Percentiles rank a stretch among this genome's conserved stretches.
phyloP scores from a whole-genome alignment of 2,329 filamentous ascomycete species.

The Chaetomium sp. region DNA sequence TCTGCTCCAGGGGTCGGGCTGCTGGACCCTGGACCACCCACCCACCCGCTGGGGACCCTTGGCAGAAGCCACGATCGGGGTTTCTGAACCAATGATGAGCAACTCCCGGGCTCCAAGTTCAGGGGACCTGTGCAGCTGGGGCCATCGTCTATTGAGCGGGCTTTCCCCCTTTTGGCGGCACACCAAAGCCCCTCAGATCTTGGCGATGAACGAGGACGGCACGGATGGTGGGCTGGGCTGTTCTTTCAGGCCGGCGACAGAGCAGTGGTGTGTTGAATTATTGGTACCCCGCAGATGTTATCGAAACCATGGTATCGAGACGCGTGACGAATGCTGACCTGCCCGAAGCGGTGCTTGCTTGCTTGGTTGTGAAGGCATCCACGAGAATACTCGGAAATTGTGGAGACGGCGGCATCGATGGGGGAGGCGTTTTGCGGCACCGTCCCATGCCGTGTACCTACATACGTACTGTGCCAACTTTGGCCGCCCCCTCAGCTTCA shows the following conservation, averaged over 20 bases:
- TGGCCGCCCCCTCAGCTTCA: background rate
- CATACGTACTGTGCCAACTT: constrained; percentile 3
- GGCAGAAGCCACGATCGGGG: constrained; percentile 20
- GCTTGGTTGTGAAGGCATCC: background rate
- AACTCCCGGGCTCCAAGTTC: background rate
- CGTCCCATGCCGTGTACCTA: background rate
- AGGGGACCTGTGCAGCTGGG: constrained; percentile 1
- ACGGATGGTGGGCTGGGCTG: background rate
- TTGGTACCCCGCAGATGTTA: constrained; percentile 10
- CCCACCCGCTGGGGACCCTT: constrained; percentile 19
- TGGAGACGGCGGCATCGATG: background rate
- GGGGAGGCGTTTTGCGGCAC: constrained; percentile 7
- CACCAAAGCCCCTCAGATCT: constrained; percentile 20
- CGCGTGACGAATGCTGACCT: background rate
- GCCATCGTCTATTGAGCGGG: constrained; percentile 23
- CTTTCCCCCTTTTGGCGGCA: constrained; percentile 23
- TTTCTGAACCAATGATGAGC: constrained; percentile 15
- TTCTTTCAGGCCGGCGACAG: constrained; percentile 10
- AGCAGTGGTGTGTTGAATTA: constrained; percentile 4
- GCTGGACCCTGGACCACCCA: constrained; percentile 19
- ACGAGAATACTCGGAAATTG: background rate
- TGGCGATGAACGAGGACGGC: constrained; percentile 19
- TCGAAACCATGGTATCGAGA: constrained; percentile 1
- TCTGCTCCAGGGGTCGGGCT: constrained; percentile 21
- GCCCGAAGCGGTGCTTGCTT: background rate